Conservation (phyloP, 2,329 filamentous ascomycete genomes). For the Epicoccum sorghinum region DNA sequence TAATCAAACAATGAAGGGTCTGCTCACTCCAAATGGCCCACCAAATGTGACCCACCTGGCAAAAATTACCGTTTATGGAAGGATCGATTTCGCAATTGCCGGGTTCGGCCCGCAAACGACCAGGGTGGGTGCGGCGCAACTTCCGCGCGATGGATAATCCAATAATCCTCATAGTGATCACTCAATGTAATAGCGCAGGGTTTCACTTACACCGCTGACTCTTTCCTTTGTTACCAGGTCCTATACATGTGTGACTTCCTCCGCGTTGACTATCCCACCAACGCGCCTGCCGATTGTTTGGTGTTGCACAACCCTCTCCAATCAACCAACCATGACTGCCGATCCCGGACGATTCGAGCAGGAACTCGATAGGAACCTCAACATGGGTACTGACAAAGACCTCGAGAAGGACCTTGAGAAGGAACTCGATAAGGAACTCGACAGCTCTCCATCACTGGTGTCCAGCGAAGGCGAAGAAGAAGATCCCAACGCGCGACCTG, state of each 20-base stretch:
- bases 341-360: constrained; percentile 8
- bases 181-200: no score
- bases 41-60: no score
- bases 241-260: neutral
- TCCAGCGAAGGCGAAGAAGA: constrained; percentile 28
- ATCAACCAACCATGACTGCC: constrained; percentile 12
- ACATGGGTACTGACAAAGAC: no score
- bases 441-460: constrained; percentile 24
- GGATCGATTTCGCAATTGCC: no score
- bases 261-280: neutral
- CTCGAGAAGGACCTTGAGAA: no score
- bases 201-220: neutral
- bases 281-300: neutral
- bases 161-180: no score
- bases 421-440: constrained; percentile 9
- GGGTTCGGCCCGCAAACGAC: neutral
- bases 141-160: constrained; percentile 7
- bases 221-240: no score
- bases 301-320: no score
- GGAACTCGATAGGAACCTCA: no score
- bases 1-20: no score
- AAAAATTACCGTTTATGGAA: no score
- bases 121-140: constrained; percentile 7
- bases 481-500: constrained; percentile 53
- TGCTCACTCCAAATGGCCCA: no score